Percentiles rank a stretch among this genome's conserved stretches.
These are phyloP conservation scores for Nemania sp. DNA, from an alignment of 2,329 filamentous ascomycete species.

Conservation along the genomic window DNA sequence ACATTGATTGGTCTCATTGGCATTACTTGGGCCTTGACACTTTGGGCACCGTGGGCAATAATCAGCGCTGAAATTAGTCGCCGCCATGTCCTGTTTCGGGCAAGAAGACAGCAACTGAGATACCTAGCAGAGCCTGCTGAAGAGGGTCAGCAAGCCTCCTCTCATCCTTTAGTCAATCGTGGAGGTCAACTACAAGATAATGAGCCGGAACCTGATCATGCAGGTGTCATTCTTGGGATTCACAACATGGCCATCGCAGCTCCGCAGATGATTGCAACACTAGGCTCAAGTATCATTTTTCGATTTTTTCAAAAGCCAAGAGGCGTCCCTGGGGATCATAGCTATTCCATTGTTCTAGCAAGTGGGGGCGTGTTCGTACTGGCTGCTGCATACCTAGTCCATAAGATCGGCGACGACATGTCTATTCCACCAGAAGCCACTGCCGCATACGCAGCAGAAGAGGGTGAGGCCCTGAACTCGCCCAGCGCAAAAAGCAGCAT, in stretches of 20 bases:
- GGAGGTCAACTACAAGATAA: conserved; percentile 51
- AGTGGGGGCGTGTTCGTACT: conserved; percentile 81
- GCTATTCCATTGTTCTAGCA: conserved; percentile 83
- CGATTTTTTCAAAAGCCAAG: conserved; percentile 84
- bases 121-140: conserved; percentile 29
- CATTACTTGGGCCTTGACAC: conserved; percentile 87
- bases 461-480: conserved; percentile 40
- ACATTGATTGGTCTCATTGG: conserved; percentile 80
- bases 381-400: conserved; percentile 74
- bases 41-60: conserved; percentile 95
- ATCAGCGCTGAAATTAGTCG: conserved; percentile 91
- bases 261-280: conserved; percentile 87
- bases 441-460: conserved; percentile 48
- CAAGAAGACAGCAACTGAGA: conserved; percentile 43
- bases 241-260: conserved; percentile 95
- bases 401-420: conserved; percentile 66
- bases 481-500: conserved; percentile 47
- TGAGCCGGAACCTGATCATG: conserved; percentile 71
- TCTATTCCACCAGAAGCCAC: conserved; percentile 43
- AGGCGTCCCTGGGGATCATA: conserved; percentile 81
- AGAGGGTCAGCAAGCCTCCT: conserved; percentile 20
- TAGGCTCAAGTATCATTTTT: conserved; percentile 85
- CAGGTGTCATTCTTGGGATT: conserved; percentile 88
- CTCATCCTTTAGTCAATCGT: conserved; percentile 38
- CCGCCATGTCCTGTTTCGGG: conserved; percentile 66